Conservation (phyloP, 2,329 filamentous ascomycete species). For the Pseudopithomyces maydicus region DNA sequence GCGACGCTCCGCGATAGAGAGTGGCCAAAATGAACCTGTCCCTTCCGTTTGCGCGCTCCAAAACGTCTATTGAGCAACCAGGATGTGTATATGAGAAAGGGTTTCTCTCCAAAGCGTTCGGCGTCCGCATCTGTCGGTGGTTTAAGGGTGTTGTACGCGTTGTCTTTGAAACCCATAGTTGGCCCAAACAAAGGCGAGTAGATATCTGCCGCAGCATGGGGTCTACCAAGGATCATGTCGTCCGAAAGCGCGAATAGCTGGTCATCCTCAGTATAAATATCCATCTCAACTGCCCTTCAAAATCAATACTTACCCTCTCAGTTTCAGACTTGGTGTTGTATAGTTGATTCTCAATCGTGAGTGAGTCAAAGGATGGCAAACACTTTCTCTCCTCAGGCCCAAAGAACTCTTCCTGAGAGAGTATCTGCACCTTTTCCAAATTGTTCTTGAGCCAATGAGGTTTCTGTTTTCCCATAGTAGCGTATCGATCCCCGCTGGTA, state of each 20-base stretch:
- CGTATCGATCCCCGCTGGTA: not conserved
- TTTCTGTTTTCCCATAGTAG: slow-evolving; percentile 35
- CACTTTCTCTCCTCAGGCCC: slow-evolving; percentile 44
- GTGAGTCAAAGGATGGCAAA: slow-evolving; percentile 52
- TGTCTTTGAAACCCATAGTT: slow-evolving; percentile 51
- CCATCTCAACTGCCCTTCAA: not conserved
- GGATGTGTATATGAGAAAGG: slow-evolving; percentile 52
- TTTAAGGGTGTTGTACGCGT: slow-evolving; percentile 47
- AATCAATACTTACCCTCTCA: slow-evolving; percentile 30
- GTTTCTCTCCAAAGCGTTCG: slow-evolving; percentile 51
- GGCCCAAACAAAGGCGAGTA: slow-evolving; percentile 52
- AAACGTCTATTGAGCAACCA: slow-evolving; percentile 53
- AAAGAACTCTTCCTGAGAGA: slow-evolving; percentile 52
- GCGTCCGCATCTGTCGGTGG: slow-evolving; percentile 41
- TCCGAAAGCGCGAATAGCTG: slow-evolving; percentile 51
- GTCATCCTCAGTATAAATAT: slow-evolving; percentile 3
- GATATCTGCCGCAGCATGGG: slow-evolving; percentile 50
- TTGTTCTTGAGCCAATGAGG: slow-evolving; percentile 47
- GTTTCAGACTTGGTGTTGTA: slow-evolving; percentile 50
- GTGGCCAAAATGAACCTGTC: slow-evolving; percentile 51
- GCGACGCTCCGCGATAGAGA: slow-evolving; percentile 48
- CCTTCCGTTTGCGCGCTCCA: slow-evolving; percentile 51
- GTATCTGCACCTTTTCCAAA: slow-evolving; percentile 43
- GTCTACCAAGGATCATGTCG: slow-evolving; percentile 52
- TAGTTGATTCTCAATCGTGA: slow-evolving; percentile 52